Percentiles rank a stretch among this genome's conserved stretches.
phyloP scores from a whole-genome alignment of 2,329 filamentous ascomycete genomes.

The Aspergillus sp. region DNA sequence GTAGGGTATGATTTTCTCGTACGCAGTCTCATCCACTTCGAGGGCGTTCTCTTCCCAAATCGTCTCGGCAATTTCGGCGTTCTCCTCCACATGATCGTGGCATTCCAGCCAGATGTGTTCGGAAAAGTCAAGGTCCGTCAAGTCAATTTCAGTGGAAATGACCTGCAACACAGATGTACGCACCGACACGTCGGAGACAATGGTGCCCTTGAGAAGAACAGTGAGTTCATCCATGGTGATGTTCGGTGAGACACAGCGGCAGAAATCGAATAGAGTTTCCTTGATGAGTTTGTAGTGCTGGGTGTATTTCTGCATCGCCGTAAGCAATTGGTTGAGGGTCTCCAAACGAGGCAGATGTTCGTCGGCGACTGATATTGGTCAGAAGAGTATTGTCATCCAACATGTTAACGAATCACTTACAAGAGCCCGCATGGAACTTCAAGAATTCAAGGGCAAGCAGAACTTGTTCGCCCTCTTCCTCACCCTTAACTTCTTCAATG shows the following conservation, averaged over 20 bases:
- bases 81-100: constrained; percentile 88
- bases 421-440: constrained; percentile 81
- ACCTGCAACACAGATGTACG: constrained; percentile 82
- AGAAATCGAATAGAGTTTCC: constrained; percentile 84
- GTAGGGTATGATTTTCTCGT: constrained; percentile 70
- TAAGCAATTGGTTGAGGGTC: constrained; percentile 68
- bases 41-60: constrained; percentile 97
- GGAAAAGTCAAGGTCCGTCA: constrained; percentile 81
- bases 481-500: constrained; percentile 59
- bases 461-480: constrained; percentile 83
- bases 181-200: constrained; percentile 75
- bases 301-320: constrained; percentile 80
- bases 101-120: constrained; percentile 91
- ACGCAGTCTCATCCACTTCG: constrained; percentile 62
- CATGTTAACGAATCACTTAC: too few relatives aligned
- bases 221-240: constrained; percentile 70
- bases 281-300: constrained; percentile 95
- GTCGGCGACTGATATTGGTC: constrained; percentile 50
- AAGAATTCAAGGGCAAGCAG: constrained; percentile 85
- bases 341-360: constrained; percentile 71
- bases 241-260: constrained; percentile 78
- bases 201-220: constrained; percentile 72
- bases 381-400: too few relatives aligned
- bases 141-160: constrained; percentile 86
- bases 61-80: constrained; percentile 74